Conservation (phyloP, 805 yeast genomes). For the Dipodascus geniculatus region DNA sequence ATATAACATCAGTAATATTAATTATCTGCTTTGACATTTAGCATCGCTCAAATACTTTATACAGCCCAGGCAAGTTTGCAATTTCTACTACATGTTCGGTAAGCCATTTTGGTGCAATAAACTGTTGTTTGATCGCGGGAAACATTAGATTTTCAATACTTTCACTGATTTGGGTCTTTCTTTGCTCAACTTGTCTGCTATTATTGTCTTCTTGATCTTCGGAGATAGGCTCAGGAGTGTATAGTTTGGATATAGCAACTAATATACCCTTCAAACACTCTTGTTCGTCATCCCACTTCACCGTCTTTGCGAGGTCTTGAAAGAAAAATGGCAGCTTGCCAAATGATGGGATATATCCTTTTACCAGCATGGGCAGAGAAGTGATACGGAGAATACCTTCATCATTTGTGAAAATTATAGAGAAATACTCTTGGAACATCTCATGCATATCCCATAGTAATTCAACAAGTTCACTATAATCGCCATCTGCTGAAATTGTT, state of each 20-base stretch:
- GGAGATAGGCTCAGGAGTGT: constrained; percentile 50
- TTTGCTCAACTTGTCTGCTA: constrained; percentile 17
- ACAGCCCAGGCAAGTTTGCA: constrained; percentile 85
- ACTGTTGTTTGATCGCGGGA: constrained; percentile 49
- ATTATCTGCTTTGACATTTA: constrained; percentile 6
- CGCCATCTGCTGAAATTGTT: constrained; percentile 14
- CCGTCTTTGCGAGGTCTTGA: constrained; percentile 43
- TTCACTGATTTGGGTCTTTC: constrained; percentile 25
- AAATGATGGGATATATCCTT: constrained; percentile 50
- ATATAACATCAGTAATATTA: too few species aligned
- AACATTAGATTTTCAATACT: constrained; percentile 48
- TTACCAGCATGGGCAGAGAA: constrained; percentile 58
- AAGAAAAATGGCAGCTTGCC: constrained; percentile 57
- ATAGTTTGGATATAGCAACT: constrained; percentile 56
- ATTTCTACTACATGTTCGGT: constrained; percentile 57
- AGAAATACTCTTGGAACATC: constrained; percentile 77
- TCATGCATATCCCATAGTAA: constrained; percentile 42
- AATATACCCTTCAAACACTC: constrained; percentile 56
- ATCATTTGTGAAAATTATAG: constrained; percentile 30
- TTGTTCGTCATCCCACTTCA: constrained; percentile 59
- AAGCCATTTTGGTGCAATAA: constrained; percentile 51
- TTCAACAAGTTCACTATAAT: constrained; percentile 14
- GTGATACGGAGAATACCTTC: constrained; percentile 26
- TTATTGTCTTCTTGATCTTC: constrained; percentile 12
- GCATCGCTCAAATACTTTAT: constrained; percentile 88